Base-by-base conservation (phyloP, 2,329 filamentous ascomycete species). In the Ascochyta pisi region DNA sequence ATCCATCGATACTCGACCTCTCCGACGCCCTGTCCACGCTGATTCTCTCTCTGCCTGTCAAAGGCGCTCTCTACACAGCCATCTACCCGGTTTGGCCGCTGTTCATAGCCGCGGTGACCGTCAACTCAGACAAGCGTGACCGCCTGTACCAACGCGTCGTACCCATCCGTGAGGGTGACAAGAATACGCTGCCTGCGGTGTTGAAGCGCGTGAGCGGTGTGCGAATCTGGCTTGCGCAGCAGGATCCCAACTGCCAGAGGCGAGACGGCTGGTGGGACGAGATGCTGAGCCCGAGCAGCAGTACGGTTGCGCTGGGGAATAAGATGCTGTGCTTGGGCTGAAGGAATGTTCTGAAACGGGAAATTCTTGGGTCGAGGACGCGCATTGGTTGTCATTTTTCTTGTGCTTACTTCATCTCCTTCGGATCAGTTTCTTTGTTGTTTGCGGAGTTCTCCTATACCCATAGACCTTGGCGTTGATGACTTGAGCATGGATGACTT, bases 211-310 rank as follows among this genome's bases (percentile, higher is more conserved):
- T 73, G 6, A 70, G 67, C 13, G 66, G 68, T 16, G 43, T 72
- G 54, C 60, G 70, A 1, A 62, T 67, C 23, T 73, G 71, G 68
- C 64, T 73, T 19, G 70, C 67, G 1, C 66, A 64, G 6, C 70
- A 71, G 41, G 69, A 72, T n/a, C n/a, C 60, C 1, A 48, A 40
- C 1, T 60, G 58, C 22, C 63, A 61, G 23, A 57, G 58, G 26
- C 59, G 62, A 23, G 62, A 70, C 7, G 64, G 69, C 16, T 73
- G 71, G 71, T 73, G 71, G 71, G 70, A 73, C 23, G 70, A 73
- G 51, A 73, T 73, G 71, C 52, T 73, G 4, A 58, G 61, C 38
- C 69, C 67, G 2, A 61, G 61, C 5, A 71, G 64, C 37, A 71
- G 69, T 57, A 70, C 65, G 2, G 62, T 49, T 19, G 59, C 50